phyloP scores from a whole-genome alignment of 139 green algal genomes.

The Nannochloris sp. region DNA sequence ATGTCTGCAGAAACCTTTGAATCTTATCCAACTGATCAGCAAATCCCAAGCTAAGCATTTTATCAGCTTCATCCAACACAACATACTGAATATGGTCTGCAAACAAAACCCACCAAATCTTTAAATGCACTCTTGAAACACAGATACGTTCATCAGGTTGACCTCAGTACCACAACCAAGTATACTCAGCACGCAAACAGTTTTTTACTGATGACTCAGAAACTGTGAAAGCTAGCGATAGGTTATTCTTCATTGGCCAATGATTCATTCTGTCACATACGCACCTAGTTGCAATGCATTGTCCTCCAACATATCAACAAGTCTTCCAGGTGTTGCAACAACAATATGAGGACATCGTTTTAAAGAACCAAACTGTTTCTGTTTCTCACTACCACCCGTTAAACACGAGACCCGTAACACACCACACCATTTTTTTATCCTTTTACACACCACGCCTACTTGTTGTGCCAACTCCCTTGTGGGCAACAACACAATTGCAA shows the following conservation, averaged over 20 bases:
- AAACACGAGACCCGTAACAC: slow-evolving; percentile 36
- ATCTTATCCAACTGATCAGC: slow-evolving; percentile 60
- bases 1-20: slow-evolving; percentile 23
- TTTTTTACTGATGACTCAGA: slow-evolving; percentile 23
- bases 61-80: slow-evolving; percentile 84
- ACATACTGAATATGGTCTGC: slow-evolving; percentile 30
- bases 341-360: slow-evolving; percentile 44
- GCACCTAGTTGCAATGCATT: slow-evolving; percentile 32
- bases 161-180: slow-evolving; percentile 15
- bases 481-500: slow-evolving; percentile 55
- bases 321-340: slow-evolving; percentile 70
- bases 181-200: slow-evolving; percentile 16
- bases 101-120: neutral
- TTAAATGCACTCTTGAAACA: too few species aligned
- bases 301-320: slow-evolving; percentile 68
- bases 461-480: slow-evolving; percentile 78
- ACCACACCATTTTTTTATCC: slow-evolving; percentile 19
- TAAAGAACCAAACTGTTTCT: slow-evolving; percentile 39
- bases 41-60: slow-evolving; percentile 79
- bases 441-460: slow-evolving; percentile 27
- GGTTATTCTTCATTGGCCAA: slow-evolving; percentile 25
- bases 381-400: slow-evolving; percentile 53
- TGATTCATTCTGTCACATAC: neutral
- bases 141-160: neutral
- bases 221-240: slow-evolving; percentile 52